Base-by-base conservation (phyloP, 1,284 basidiomycete species). In the Mycena sp. region DNA sequence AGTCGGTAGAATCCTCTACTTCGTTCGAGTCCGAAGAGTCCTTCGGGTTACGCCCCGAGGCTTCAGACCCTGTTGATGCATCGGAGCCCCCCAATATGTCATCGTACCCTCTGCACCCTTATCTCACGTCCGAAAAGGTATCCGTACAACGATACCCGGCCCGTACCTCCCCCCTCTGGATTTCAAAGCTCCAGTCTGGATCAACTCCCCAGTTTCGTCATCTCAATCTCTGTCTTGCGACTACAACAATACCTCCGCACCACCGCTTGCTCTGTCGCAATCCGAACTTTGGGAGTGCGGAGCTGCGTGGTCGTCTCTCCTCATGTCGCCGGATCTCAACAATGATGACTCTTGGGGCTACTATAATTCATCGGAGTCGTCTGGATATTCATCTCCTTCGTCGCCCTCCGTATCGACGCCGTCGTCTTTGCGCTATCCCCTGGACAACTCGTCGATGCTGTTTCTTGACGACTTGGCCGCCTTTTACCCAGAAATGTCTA, bases 21-120 rank as follows among this genome's bases (percentile, higher is more conserved):
- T 63, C 61, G 21, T 50, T 59, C 41, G 62, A 64, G 52, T 64
- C 62, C 3, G 62, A 64, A 51, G 62, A 64, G 41, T 60, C 62
- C 16, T 64, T 64, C 28, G 62, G 40, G 38, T 41, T 64, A 35
- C 52, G 35, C 26, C 62, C 62, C 12, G 62, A 37, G 21, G 9
- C 52, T 16, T 32, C 28, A 19, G 40, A 43, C 40, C 9, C 21
- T 23, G 40, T 43, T 6, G 10, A 43, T 17, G 9, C 21, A 7
- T 43, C 21, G 17, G 40, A n/a, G 9, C 40, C 17, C 40, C n/a
- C 21, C 40, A 45, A 38, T 32, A 46, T 26, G 26, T 46, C 25
- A 48, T 25, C 59, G 16, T 38, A 56, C 40, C 25, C 52, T 14
- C 28, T 62, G 28, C 46, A 57, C 43, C 54, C 48, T 30, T 62